phyloP scores from a whole-genome alignment of 305 asterid genomes.

The Solanum hybrid region DNA sequence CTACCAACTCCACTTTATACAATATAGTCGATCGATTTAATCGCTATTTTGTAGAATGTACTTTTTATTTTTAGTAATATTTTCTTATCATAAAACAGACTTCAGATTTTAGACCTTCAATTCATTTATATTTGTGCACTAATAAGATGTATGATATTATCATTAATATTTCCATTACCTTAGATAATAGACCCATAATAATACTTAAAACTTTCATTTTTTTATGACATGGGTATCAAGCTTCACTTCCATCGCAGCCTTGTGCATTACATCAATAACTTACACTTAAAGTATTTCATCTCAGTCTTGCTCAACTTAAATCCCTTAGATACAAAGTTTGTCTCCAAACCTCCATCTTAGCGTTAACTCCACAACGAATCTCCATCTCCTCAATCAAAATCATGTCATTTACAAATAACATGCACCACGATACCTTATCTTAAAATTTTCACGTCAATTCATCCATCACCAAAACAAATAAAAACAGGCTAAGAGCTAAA shows the following conservation, averaged over 20 bases:
- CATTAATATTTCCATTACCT: rapidly evolving
- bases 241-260: neutral
- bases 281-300: neutral
- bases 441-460: neutral
- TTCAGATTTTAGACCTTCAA: neutral
- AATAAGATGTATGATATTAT: neutral
- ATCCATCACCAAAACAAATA: neutral
- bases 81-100: neutral
- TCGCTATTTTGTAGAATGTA: neutral
- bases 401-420: neutral
- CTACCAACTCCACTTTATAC: neutral
- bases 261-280: neutral
- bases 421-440: rapidly evolving
- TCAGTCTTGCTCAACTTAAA: neutral
- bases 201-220: neutral
- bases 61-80: neutral
- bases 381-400: neutral
- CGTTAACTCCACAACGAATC: neutral
- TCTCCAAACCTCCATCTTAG: neutral
- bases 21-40: neutral
- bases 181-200: neutral
- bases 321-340: neutral
- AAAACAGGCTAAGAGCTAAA: neutral
- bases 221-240: neutral
- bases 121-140: neutral